phyloP scores from a whole-genome alignment of 2,329 filamentous ascomycete species.

The Colletotrichum magnum region DNA sequence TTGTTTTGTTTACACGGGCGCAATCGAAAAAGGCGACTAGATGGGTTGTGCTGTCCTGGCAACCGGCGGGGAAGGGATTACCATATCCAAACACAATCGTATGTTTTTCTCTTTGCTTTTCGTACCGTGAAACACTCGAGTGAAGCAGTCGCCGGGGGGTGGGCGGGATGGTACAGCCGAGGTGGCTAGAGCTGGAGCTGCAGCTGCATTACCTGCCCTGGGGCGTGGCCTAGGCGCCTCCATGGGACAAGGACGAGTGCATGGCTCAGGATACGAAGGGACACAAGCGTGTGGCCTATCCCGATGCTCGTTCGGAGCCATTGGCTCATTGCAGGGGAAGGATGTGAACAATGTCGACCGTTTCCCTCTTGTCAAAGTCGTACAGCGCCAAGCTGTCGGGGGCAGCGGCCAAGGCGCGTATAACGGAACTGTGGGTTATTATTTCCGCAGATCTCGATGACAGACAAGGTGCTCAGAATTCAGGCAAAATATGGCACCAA shows the following conservation, averaged over 20 bases:
- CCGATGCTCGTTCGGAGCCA: not conserved
- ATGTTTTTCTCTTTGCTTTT: conserved; percentile 27
- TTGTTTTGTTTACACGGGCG: conserved; percentile 3
- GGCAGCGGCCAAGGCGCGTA: not conserved
- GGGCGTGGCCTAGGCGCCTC: not conserved
- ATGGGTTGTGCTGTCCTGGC: not conserved
- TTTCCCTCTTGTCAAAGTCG: not conserved
- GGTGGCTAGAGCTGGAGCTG: conserved; percentile 12
- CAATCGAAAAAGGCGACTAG: conserved; percentile 6
- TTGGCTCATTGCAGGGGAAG: not conserved
- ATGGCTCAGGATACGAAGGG: conserved; percentile 1
- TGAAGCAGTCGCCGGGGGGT: conserved; percentile 9
- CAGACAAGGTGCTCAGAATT: not conserved
- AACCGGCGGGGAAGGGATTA: not conserved
- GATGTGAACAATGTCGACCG: not conserved
- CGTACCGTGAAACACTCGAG: conserved; percentile 28
- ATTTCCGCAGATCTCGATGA: conserved; percentile 1
- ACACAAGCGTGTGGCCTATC: conserved; percentile 1
- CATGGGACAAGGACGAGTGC: not conserved
- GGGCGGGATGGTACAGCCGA: not conserved
- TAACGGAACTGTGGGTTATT: not conserved
- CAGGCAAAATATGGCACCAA: not conserved
- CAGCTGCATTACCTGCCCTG: not conserved
- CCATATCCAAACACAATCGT: not conserved
- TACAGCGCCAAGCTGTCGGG: conserved; percentile 5